Conservation (phyloP, 139 green algal species). For the Micractinium sp. region DNA sequence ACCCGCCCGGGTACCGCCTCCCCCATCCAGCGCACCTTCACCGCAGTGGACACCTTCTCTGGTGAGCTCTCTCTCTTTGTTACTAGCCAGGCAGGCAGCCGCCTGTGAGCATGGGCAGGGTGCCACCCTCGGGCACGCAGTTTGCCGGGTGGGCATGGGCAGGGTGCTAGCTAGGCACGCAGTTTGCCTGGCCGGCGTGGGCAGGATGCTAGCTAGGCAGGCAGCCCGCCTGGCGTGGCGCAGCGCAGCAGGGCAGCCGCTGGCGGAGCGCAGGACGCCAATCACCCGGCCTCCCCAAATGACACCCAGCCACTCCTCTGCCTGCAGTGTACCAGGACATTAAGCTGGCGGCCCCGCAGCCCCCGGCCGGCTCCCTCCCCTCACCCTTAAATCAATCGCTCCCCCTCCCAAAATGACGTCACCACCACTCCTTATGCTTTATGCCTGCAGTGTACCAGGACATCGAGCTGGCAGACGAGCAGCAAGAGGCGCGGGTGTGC, state of each 20-base stretch:
- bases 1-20: slow-evolving; percentile 72
- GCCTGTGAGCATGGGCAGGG: neutral
- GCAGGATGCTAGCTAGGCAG: neutral
- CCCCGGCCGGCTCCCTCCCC: neutral
- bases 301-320: too few relatives aligned
- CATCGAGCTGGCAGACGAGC: slow-evolving; percentile 30
- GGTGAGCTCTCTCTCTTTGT: slow-evolving; percentile 23
- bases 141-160: too few relatives aligned
- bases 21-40: slow-evolving; percentile 94
- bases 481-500: slow-evolving; percentile 59
- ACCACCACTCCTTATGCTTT: neutral
- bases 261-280: too few relatives aligned
- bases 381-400: neutral
- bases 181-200: neutral
- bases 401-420: too few relatives aligned
- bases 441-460: slow-evolving; percentile 83
- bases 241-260: too few relatives aligned
- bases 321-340: too few relatives aligned
- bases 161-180: neutral
- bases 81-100: neutral
- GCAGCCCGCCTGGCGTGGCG: too few relatives aligned
- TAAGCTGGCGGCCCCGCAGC: neutral
- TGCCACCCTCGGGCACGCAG: too few relatives aligned
- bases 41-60: slow-evolving; percentile 84
- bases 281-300: too few relatives aligned